Percentiles rank a stretch among this genome's conserved stretches.
These are phyloP conservation scores for Pythium scleroteichum DNA, from an alignment of 352 stramenopile genomes.

Conservation along the genomic window DNA sequence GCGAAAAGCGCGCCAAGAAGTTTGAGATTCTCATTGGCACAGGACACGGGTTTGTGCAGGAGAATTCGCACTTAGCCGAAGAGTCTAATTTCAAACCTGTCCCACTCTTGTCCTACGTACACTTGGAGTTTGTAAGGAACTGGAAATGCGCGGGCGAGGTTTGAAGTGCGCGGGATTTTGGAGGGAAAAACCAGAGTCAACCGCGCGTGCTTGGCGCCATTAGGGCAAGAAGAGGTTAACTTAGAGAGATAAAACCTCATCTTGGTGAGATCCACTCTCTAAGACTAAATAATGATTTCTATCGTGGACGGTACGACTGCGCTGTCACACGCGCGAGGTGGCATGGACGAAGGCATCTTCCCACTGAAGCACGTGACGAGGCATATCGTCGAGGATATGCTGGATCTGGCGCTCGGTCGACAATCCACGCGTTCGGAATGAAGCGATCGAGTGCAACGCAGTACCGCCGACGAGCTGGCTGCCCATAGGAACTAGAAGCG, in stretches of 20 bases:
- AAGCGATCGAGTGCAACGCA: slow-evolving; percentile 14
- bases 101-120: too few relatives aligned
- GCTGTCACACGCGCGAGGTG: slow-evolving; percentile 11
- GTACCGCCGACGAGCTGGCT: slow-evolving; percentile 19
- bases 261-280: neutral
- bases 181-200: slow-evolving; percentile 19
- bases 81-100: slow-evolving; percentile 23
- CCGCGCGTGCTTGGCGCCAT: slow-evolving; percentile 13
- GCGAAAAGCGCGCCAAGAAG: slow-evolving; percentile 31
- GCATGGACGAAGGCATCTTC: slow-evolving; percentile 25
- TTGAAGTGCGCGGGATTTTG: slow-evolving; percentile 18
- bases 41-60: slow-evolving; percentile 4
- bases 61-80: slow-evolving; percentile 22
- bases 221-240: slow-evolving; percentile 5
- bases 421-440: slow-evolving; percentile 9
- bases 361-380: slow-evolving; percentile 23
- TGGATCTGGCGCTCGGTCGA: slow-evolving; percentile 2
- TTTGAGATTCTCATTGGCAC: slow-evolving; percentile 19
- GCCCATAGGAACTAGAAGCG: slow-evolving; percentile 12
- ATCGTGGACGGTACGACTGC: neutral
- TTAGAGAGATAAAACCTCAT: slow-evolving; percentile 24
- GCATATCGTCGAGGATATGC: slow-evolving; percentile 18
- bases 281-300: slow-evolving; percentile 20
- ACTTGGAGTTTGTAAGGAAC: slow-evolving; percentile 18
- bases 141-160: slow-evolving; percentile 19